phyloP scores from a whole-genome alignment of 2,329 filamentous ascomycete species.

The Alternaria rosae region DNA sequence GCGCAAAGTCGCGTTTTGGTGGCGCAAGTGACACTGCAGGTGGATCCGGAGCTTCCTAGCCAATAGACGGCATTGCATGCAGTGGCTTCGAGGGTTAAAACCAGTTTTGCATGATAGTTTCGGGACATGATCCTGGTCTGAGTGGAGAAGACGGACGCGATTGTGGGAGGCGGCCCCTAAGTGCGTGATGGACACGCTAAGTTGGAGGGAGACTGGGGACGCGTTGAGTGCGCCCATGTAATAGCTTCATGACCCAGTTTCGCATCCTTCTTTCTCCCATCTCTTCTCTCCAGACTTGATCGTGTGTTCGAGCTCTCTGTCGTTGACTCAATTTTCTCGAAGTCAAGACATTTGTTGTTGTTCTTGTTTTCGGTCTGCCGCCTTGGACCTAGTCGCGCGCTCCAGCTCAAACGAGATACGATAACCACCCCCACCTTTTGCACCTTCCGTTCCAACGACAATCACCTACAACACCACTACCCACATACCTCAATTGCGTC shows the following conservation, averaged over 20 bases:
- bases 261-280: constrained; percentile 19
- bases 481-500: background rate
- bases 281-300: constrained; percentile 14
- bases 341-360: background rate
- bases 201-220: constrained; percentile 17
- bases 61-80: constrained; percentile 6
- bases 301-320: background rate
- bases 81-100: background rate
- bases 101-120: constrained; percentile 4
- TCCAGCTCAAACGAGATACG: constrained; percentile 14
- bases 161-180: constrained; percentile 17
- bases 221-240: constrained; percentile 28
- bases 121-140: constrained; percentile 19
- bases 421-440: constrained; percentile 16
- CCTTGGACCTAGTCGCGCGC: constrained; percentile 8
- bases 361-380: constrained; percentile 2
- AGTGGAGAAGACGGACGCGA: constrained; percentile 30
- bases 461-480: constrained; percentile 5
- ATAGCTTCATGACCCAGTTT: constrained; percentile 19
- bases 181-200: constrained; percentile 35
- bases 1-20: constrained; percentile 5
- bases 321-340: background rate
- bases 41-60: background rate
- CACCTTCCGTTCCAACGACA: constrained; percentile 11
- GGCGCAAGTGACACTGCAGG: constrained; percentile 10